Evolutionary conservation across 345 rosid genomes (phyloP).

Genomic region (Dimocarpus longan): DNA sequence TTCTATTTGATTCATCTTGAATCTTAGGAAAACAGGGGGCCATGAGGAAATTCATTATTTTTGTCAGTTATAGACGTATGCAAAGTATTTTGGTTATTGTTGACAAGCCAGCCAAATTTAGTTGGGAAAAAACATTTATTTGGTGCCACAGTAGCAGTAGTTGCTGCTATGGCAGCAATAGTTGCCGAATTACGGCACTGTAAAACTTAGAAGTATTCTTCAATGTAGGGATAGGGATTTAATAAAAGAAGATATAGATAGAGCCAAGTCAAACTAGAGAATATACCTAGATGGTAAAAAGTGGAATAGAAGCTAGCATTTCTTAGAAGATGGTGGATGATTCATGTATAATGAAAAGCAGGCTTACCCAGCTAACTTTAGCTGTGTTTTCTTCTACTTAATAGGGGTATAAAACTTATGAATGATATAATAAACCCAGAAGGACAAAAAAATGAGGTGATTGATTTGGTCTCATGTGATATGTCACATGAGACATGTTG

Average conservation of each 20-base stretch:
- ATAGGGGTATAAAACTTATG: constrained; percentile 17
- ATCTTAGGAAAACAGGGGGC: constrained; percentile 19
- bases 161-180: too few species aligned
- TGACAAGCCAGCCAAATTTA: constrained; percentile 27
- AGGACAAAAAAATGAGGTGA: constrained; percentile 28
- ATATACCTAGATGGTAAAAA: constrained; percentile 11
- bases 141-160: background rate
- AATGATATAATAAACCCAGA: constrained; percentile 6
- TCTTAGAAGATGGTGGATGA: constrained; percentile 25
- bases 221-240: constrained; percentile 6
- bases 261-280: constrained; percentile 4
- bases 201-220: background rate
- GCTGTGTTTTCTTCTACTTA: constrained; percentile 21
- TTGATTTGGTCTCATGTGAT: constrained; percentile 48
- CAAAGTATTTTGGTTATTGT: constrained; percentile 9
- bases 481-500: constrained; percentile 38
- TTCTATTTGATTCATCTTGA: constrained; percentile 20
- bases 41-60: constrained; percentile 11
- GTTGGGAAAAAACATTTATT: background rate
- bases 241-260: constrained; percentile 11
- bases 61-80: constrained; percentile 9
- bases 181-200: background rate
- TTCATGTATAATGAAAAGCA: constrained; percentile 26
- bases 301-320: constrained; percentile 20
- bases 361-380: constrained; percentile 34